These are phyloP conservation scores for Mucor lusitanicus DNA, from an alignment of 371 early-diverging fungal species.

Conservation along the genomic window DNA sequence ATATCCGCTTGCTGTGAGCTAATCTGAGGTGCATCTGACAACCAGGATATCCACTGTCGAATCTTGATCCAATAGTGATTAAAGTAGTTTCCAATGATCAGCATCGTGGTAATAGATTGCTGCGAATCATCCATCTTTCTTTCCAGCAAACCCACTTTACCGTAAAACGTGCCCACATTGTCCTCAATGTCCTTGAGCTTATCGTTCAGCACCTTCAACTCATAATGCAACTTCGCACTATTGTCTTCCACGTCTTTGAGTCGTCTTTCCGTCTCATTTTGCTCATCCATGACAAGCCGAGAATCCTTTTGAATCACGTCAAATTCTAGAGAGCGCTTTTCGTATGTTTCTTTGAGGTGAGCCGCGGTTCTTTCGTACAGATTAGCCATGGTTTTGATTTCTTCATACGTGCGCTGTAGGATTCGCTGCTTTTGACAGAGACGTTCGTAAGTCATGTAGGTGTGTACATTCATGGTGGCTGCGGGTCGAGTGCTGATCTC, in stretches of 20 bases:
- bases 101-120: slow-evolving; percentile 48
- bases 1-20: neutral
- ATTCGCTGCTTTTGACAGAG: slow-evolving; percentile 35
- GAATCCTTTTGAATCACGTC: slow-evolving; percentile 29
- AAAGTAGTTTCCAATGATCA: slow-evolving; percentile 52
- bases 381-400: slow-evolving; percentile 27
- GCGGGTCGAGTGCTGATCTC: slow-evolving; percentile 7
- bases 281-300: slow-evolving; percentile 33
- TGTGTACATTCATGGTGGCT: slow-evolving; percentile 36
- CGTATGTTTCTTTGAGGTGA: slow-evolving; percentile 30
- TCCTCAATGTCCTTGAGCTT: slow-evolving; percentile 49
- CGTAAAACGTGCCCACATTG: slow-evolving; percentile 44
- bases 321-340: slow-evolving; percentile 33
- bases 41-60: slow-evolving; percentile 24
- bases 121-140: slow-evolving; percentile 49
- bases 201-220: slow-evolving; percentile 47
- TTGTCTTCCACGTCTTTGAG: slow-evolving; percentile 44
- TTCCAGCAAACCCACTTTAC: slow-evolving; percentile 44
- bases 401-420: slow-evolving; percentile 24
- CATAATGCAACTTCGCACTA: slow-evolving; percentile 49
- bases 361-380: slow-evolving; percentile 35
- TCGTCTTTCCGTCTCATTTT: slow-evolving; percentile 28
- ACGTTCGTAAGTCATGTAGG: slow-evolving; percentile 40
- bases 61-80: slow-evolving; percentile 48
- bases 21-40: neutral